Conservation (phyloP, 140 eudicot genomes). For the Oenanthe javanica region DNA sequence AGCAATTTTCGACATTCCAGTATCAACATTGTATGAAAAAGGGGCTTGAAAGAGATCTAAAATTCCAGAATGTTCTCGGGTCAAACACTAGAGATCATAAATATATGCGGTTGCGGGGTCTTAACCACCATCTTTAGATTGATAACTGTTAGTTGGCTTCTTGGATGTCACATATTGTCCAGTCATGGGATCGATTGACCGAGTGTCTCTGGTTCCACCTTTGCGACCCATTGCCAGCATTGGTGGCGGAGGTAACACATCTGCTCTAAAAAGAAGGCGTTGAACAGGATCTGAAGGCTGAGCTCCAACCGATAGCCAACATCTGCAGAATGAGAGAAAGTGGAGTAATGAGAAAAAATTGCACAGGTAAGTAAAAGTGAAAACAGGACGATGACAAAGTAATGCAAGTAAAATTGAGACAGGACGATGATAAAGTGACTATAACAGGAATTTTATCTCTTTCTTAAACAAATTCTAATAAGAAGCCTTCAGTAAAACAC, state of each 20-base stretch:
- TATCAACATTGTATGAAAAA: neutral
- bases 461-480: neutral
- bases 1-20: neutral
- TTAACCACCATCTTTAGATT: conserved; percentile 11
- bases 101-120: neutral
- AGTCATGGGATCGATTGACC: conserved; percentile 67
- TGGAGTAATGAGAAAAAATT: too few species aligned
- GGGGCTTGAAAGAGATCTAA: neutral
- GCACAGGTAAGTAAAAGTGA: neutral
- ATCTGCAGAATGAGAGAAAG: too few species aligned
- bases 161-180: conserved; percentile 51
- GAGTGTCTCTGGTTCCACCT: conserved; percentile 85
- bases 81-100: neutral
- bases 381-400: too few species aligned
- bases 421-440: too few species aligned
- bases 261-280: conserved; percentile 66
- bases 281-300: too few species aligned
- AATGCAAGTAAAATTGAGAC: too few species aligned
- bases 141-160: conserved; percentile 22
- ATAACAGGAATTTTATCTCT: too few species aligned
- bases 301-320: too few species aligned
- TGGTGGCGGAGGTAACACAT: conserved; percentile 92
- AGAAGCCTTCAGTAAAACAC: too few species aligned
- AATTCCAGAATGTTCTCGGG: neutral
- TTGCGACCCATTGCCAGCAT: conserved; percentile 92